Evolutionary conservation across 148 eudicot genomes (phyloP).

Genomic region (Fagopyrum homotropicum): DNA sequence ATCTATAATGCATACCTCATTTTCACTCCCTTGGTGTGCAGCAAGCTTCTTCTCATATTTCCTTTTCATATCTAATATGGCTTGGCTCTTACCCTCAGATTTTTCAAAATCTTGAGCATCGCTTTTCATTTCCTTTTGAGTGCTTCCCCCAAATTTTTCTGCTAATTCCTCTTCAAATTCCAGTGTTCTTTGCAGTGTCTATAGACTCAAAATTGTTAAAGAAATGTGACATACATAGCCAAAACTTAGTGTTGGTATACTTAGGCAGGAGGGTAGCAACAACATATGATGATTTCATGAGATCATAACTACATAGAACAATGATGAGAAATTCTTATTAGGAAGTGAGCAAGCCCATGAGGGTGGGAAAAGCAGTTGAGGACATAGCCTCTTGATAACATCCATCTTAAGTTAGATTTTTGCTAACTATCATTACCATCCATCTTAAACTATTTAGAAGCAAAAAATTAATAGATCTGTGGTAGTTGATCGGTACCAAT

Average conservation of each 20-base stretch:
- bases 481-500: too few relatives aligned
- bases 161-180: conserved; percentile 96
- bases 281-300: neutral
- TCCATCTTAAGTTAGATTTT: too few relatives aligned
- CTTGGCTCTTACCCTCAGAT: conserved; percentile 40
- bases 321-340: neutral
- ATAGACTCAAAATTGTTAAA: conserved; percentile 10
- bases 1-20: too few relatives aligned
- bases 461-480: too few relatives aligned
- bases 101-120: conserved; percentile 48
- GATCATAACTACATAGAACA: neutral
- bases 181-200: too few relatives aligned
- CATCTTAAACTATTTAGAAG: too few relatives aligned
- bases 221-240: neutral
- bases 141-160: conserved; percentile 82
- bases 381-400: too few relatives aligned
- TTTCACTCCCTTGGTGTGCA: too few relatives aligned
- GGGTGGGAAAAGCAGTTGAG: neutral
- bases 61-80: conserved; percentile 83
- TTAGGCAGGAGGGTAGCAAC: neutral
- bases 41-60: too few relatives aligned
- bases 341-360: neutral
- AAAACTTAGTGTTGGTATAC: neutral
- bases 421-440: too few relatives aligned
- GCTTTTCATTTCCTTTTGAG: conserved; percentile 43